Base-by-base conservation (phyloP, 805 yeast genomes). In the Ogataea trehalophila region DNA sequence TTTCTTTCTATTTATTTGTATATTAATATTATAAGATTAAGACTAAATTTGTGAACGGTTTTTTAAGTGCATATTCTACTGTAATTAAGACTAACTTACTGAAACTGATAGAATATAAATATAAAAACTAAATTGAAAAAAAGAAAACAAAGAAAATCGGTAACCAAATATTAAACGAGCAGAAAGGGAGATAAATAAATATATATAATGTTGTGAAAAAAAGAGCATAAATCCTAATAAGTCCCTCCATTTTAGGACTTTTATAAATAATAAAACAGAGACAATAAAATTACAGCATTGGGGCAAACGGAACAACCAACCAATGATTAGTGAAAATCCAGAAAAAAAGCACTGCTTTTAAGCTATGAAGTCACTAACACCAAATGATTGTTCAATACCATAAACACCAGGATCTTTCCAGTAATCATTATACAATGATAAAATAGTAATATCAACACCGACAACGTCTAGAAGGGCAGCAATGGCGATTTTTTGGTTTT, bases 361-460 rank as follows among this genome's bases (percentile, higher is more conserved):
- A 37, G 53, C 55, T 22, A 65, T 49, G 23, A 66, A 49, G 37
- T 73, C 64, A 48, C 77, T 71, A 53, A 80, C 71, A 59, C 97
- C 97, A 59, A 91, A 91, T 44, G 80, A 81, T 69, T 88, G 96
- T 69, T 91, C 97, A 61, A 91, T 81, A 52, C 84, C 86, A 64
- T 87, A 85, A 2, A 75, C 73, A 49, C 97, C 97, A 22, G 97
- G 90, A 11, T 61, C 59, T 64, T 91, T 91, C 97, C 97, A 91
- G 67, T 68, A 74, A 66, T 91, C 97, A 60, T 91, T 72, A 67
- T 69, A 89, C n/a, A 90, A 81, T 18, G 95, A 80, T 60, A 91
- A 73, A 49, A 91, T 76, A 4, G 91, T 84, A 43, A 80, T 79
- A 41, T 83, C 80, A 34, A 78, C 71, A 38, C 82, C 79, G 42